Evolutionary conservation across 1,139 yeast species (phyloP).

Genomic region (Blastobotrys persicus): DNA sequence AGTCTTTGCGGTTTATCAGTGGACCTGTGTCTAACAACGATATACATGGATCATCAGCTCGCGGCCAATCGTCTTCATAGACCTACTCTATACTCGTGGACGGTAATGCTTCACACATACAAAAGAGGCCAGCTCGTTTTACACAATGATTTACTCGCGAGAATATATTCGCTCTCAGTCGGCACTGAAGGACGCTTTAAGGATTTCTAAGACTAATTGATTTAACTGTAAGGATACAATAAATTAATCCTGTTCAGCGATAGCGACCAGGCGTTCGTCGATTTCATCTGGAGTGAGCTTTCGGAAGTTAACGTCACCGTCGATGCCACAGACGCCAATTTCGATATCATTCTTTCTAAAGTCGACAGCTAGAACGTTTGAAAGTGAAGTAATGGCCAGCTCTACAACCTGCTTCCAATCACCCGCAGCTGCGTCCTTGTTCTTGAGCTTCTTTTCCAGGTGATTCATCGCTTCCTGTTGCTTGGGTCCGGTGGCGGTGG

Average conservation of each 20-base stretch:
- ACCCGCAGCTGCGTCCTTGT: slow-evolving; percentile 68
- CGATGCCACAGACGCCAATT: slow-evolving; percentile 78
- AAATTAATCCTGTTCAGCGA: slow-evolving; percentile 87
- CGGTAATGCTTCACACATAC: too few relatives aligned
- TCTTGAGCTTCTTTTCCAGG: slow-evolving; percentile 88
- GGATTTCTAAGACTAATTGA: too few relatives aligned
- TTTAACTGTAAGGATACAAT: neutral
- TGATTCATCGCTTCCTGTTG: slow-evolving; percentile 93
- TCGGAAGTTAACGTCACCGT: slow-evolving; percentile 47
- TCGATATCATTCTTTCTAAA: slow-evolving; percentile 92
- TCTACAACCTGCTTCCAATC: slow-evolving; percentile 90
- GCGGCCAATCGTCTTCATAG: too few relatives aligned
- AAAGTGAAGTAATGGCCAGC: slow-evolving; percentile 79
- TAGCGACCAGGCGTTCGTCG: slow-evolving; percentile 87
- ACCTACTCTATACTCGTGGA: too few relatives aligned
- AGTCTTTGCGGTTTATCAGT: too few relatives aligned
- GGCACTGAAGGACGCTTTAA: too few relatives aligned
- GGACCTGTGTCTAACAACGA: too few relatives aligned
- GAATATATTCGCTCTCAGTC: too few relatives aligned
- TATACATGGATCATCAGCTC: too few relatives aligned
- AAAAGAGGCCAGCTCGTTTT: too few relatives aligned
- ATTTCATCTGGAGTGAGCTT: slow-evolving; percentile 79
- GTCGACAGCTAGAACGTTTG: slow-evolving; percentile 86
- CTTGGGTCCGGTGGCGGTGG: slow-evolving; percentile 94
- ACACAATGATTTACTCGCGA: too few relatives aligned